Conservation (phyloP, 345 rosid genomes). For the Sonneratia alba region DNA sequence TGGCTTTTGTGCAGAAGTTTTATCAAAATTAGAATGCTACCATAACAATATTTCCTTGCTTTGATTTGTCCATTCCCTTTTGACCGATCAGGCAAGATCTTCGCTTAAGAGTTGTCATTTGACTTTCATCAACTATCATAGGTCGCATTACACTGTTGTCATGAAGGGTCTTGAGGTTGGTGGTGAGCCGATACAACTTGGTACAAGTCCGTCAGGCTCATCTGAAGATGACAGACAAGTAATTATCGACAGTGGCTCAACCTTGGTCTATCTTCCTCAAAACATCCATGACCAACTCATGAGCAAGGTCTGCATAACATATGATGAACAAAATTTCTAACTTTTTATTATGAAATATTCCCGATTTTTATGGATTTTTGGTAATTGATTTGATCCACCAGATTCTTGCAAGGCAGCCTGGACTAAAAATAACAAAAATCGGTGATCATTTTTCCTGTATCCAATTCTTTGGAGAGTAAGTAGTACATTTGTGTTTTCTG, state of each 20-base stretch:
- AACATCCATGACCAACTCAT: constrained; percentile 42
- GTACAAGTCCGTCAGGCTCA: constrained; percentile 39
- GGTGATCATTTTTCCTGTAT: constrained; percentile 65
- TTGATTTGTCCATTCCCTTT: not conserved
- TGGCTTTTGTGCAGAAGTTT: no score
- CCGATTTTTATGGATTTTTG: not conserved
- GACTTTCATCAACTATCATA: constrained; percentile 21
- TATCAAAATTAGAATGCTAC: not conserved
- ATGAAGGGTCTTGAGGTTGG: constrained; percentile 69
- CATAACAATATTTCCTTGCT: not conserved
- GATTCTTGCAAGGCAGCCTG: constrained; percentile 46
- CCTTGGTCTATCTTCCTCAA: constrained; percentile 75
- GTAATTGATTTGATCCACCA: constrained; percentile 16
- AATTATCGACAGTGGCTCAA: constrained; percentile 89
- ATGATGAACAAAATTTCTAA: not conserved
- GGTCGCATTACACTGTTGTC: constrained; percentile 80
- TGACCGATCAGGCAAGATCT: constrained; percentile 2
- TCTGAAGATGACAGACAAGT: constrained; percentile 38
- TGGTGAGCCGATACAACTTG: constrained; percentile 37
- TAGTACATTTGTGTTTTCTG: not conserved
- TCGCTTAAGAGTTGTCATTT: constrained; percentile 12
- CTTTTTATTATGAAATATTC: not conserved
- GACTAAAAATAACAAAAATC: constrained; percentile 38
- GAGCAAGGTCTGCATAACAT: constrained; percentile 25
- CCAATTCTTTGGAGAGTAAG: constrained; percentile 48